phyloP scores from a whole-genome alignment of 768 basidiomycete species.

The Tricholoma sp. region DNA sequence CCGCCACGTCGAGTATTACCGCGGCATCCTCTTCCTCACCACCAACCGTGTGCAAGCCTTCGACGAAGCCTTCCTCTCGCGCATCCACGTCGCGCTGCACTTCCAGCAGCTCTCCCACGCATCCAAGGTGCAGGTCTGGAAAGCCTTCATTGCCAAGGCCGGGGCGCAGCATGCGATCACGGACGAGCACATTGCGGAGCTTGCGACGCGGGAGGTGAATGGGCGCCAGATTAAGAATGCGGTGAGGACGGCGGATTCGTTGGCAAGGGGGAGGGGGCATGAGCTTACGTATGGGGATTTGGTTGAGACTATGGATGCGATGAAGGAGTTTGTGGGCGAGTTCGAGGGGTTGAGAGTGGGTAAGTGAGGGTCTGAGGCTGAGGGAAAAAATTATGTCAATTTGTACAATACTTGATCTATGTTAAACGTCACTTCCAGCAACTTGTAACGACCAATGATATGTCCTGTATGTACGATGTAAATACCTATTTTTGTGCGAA shows the following conservation, averaged over 20 bases:
- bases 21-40: slow-evolving; percentile 52
- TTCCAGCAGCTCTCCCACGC: slow-evolving; percentile 51
- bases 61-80: slow-evolving; percentile 65
- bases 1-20: slow-evolving; percentile 54
- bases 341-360: slow-evolving; percentile 26
- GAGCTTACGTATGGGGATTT: slow-evolving; percentile 46
- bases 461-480: too few relatives aligned
- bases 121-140: slow-evolving; percentile 59
- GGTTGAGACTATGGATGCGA: slow-evolving; percentile 52
- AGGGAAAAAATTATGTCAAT: not conserved
- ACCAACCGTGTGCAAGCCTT: slow-evolving; percentile 55
- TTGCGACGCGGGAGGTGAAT: slow-evolving; percentile 51
- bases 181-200: slow-evolving; percentile 35
- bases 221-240: slow-evolving; percentile 71
- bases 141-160: slow-evolving; percentile 51
- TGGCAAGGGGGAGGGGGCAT: slow-evolving; percentile 46
- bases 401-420: not conserved
- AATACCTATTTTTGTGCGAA: too few relatives aligned
- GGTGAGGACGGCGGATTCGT: slow-evolving; percentile 56
- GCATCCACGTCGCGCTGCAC: slow-evolving; percentile 62
- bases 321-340: slow-evolving; percentile 53
- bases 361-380: not conserved
- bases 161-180: slow-evolving; percentile 31
- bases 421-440: too few relatives aligned
- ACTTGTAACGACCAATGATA: too few relatives aligned